Conservation (phyloP, 2,329 filamentous ascomycete genomes). For the Paraphoma chrysanthemicola region DNA sequence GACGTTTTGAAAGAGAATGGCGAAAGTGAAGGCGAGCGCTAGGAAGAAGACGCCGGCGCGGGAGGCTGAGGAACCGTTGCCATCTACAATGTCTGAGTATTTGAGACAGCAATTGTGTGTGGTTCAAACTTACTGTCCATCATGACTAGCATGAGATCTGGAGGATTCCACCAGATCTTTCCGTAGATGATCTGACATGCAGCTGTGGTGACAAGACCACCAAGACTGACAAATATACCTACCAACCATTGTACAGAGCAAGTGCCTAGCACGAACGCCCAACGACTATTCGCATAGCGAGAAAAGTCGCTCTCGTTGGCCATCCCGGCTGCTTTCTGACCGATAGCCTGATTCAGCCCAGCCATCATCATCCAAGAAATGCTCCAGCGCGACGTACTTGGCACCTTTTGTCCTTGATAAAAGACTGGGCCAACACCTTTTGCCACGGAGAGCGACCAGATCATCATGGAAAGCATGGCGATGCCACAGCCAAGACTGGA, state of each 20-base stretch:
- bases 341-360: conserved; percentile 49
- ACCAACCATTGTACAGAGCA: neutral
- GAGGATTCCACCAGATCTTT: conserved; percentile 44
- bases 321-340: conserved; percentile 7
- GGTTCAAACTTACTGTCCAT: neutral
- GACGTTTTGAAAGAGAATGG: conserved; percentile 19
- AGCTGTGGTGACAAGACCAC: conserved; percentile 46
- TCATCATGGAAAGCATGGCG: conserved; percentile 31
- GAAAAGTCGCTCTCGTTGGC: conserved; percentile 47
- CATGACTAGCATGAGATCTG: neutral
- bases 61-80: neutral
- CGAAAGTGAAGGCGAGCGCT: neutral
- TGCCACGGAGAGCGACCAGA: conserved; percentile 46
- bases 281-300: conserved; percentile 46
- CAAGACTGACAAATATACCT: conserved; percentile 37
- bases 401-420: conserved; percentile 10
- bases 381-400: conserved; percentile 35
- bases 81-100: neutral
- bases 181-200: conserved; percentile 40
- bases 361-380: conserved; percentile 4
- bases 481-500: conserved; percentile 42
- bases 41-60: neutral
- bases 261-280: neutral
- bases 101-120: neutral
- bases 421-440: conserved; percentile 40